Evolutionary conservation across 345 rosid genomes (phyloP), one percentile per base, ranked within the genome.

Genomic region (Lagerstroemia speciosa): DNA sequence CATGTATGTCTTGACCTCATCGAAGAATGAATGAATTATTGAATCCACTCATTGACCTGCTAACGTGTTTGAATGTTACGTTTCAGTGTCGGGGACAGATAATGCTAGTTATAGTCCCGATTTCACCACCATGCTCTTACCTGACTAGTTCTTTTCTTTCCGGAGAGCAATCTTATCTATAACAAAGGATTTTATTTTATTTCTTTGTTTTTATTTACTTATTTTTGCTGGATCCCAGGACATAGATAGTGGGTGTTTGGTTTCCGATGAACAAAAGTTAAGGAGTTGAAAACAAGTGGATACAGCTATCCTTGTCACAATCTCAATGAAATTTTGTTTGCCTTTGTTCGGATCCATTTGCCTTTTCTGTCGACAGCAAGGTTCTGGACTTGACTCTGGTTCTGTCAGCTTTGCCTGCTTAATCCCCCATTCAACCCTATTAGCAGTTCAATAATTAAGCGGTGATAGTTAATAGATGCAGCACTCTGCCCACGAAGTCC

Each of bases 301-400:
- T 73, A 76, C 77, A 79, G 82, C 81, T 77, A 75, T 77, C 69
- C 67, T 71, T 82, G 87, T 85, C 91, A 74, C 78, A 40, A 74
- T 82, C 68, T 72, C 74, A 9, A 69, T 72, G 66, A 75, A 14
- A 73, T 79, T 65, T 78, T 83, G 67, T 86, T 78, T 70, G 81
- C 86, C 80, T 88, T 87, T 85, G 85, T 87, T 86, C 83, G 73
- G 83, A 84, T 89, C 80, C 87, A 82, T 89, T 92, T 92, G 90
- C 89, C 89, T 84, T 79, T 71, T 82, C 88, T 78, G 78, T 87
- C 81, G 72, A 75, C 72, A 80, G 84, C 84, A 77, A 76, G 79
- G 83, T 87, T 83, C 86, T 65, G 65, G 40, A 74, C 76, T 76
- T 65, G 77, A 78, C 78, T 20, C 60, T 53, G 60, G 31, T 30